Base-by-base conservation (phyloP, 495 filamentous ascomycete species). In the Physcia stellaris region DNA sequence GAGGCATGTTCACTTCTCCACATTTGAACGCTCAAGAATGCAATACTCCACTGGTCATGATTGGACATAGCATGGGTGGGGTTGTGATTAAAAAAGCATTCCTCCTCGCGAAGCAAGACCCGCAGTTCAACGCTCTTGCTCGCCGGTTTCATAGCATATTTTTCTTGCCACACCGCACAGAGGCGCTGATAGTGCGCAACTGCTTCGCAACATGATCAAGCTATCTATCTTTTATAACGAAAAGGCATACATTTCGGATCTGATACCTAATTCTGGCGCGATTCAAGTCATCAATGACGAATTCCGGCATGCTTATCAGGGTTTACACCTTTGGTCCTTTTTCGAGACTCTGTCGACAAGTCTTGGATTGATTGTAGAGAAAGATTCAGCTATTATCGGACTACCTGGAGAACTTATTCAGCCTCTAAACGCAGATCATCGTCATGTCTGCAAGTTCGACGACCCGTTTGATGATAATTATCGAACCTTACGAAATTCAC, bases 61-160 rank as follows among this genome's bases (percentile, higher is more conserved):
- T 72, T 16, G 66, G 62, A 4, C 70, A 74, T 49, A 63, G 57
- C 43, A 70, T 71, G 68, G 70, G 70, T 18, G 68, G 68, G 2
- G 49, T 65, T 23, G 63, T 76, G 12, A 60, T 64, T 11, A 76
- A 76, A 43, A 67, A 63, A 24, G 52, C 43, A 18, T 50, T 41
- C n/a, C 28, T 51, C 32, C 48, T 51, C 4, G 47, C 50, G 2
- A 37, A 33, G 21, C 37, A 51, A 19, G 32, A 39, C 29, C n/a
- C 41, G 11, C n/a, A 7, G 9, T 11, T 67, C 12, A 43, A 45
- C 2, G 29, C 31, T 5, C 23, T 47, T 3, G 26, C 37, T 10
- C n/a, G 12, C 2, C 54, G 63, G 16, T 33, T 73, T n/a, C 57
- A 60, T 11, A 52, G 56, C 1, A 61, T 74, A 2, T 62, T 43